Base-by-base conservation (phyloP, 306 rosid genomes). In the Herpetospermum pedunculosum region DNA sequence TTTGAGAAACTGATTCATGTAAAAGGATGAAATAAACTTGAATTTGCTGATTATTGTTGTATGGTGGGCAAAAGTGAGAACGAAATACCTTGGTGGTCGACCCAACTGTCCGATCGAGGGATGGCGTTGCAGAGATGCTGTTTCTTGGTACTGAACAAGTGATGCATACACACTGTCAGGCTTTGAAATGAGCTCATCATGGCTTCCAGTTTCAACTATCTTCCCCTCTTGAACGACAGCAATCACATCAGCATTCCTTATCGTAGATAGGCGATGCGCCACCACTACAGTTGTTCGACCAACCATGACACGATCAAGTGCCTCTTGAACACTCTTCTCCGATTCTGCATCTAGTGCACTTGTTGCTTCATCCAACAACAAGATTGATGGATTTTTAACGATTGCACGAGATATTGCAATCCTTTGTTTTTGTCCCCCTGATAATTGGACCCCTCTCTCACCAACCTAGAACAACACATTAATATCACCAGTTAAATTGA, bases 371-470 rank as follows among this genome's bases (percentile, higher is more conserved):
- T 94, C 98, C 68, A 94, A 54, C 67, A 94, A 76, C 35, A 91
- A 89, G 75, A 94, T 76, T 5, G 97, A 86, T 12, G 98, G 98
- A 80, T 94, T 89, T 83, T 94, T 94, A 80, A 94, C 88, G 1
- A 94, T 84, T 9, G 98, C 98, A 0, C 98, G 89, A 13, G 98
- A 84, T 77, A 94, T 89, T 30, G 98, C 98, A 70, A 94, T 91
- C 83, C 98, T 85, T 77, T 94, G 98, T 83, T 91, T 91, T 71
- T 94, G 97, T 73, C 98, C 98, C 34, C 97, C 98, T 15, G 98
- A 94, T 44, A 91, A 77, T 77, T 94, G 98, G 80, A 94, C 88
- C 47, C 98, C 98, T 82, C 98, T 91, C 82, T 94, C 98, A 23
- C 98, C 98, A 81, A 94, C 98, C 98, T 93, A 72, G 28, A 78